These are phyloP conservation scores for Sporopachydermia cereana DNA, from an alignment of 1,139 yeast species.

Conservation along the genomic window DNA sequence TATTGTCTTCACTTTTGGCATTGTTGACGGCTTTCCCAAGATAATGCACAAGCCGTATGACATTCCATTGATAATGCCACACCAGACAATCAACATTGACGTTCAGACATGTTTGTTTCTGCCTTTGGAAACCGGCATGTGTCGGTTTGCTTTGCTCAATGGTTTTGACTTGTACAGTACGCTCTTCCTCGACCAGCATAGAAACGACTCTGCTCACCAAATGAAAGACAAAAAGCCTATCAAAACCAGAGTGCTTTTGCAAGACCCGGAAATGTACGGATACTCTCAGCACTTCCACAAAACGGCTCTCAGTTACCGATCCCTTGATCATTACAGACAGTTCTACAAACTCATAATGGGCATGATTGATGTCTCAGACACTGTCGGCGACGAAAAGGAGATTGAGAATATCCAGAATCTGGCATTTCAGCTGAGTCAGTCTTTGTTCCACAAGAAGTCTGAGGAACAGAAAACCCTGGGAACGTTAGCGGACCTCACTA, in stretches of 20 bases:
- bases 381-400: background rate
- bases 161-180: constrained; percentile 4
- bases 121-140: background rate
- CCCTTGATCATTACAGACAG: background rate
- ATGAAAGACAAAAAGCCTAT: background rate
- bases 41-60: background rate
- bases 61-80: background rate
- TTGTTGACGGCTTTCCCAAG: background rate
- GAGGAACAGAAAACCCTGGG: background rate
- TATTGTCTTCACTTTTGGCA: background rate
- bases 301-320: background rate
- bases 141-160: background rate
- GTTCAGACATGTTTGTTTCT: background rate
- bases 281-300: background rate
- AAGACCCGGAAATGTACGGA: background rate
- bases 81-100: background rate
- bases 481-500: background rate
- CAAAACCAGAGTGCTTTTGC: background rate
- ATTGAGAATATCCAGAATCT: constrained; percentile 2
- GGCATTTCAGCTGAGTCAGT: constrained; percentile 5
- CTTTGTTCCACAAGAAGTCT: background rate
- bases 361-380: background rate
- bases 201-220: background rate
- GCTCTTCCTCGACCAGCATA: background rate
- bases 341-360: background rate